Percentiles rank a stretch among this genome's conserved stretches.
phyloP scores from a whole-genome alignment of 2,329 filamentous ascomycete species.

The Eutypa lata region DNA sequence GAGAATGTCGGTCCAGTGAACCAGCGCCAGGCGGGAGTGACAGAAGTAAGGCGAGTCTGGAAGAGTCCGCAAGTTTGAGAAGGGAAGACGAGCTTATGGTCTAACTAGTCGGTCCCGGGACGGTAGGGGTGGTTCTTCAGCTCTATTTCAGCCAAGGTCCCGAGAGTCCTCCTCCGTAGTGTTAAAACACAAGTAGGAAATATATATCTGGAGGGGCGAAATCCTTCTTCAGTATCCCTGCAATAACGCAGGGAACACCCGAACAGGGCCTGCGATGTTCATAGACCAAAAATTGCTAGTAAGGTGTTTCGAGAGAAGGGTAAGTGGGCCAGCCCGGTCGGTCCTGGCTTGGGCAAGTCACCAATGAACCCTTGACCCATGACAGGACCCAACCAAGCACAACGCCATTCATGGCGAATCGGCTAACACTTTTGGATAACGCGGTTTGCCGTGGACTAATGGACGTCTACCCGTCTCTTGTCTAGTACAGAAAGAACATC shows the following conservation, averaged over 20 bases:
- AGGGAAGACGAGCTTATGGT: conserved; percentile 18
- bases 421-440: conserved; percentile 8
- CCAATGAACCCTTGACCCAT: conserved; percentile 1
- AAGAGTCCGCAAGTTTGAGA: conserved; percentile 25
- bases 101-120: conserved; percentile 18
- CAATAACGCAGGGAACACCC: conserved; percentile 33
- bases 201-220: conserved; percentile 42
- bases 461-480: conserved; percentile 4
- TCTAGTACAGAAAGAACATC: not conserved
- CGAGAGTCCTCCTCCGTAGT: conserved; percentile 39
- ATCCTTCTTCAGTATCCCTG: conserved; percentile 33
- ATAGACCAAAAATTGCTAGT: conserved; percentile 27
- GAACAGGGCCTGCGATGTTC: conserved; percentile 34
- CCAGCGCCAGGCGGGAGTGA: conserved; percentile 10
- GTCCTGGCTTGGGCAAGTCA: not conserved
- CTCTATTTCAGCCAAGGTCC: conserved; percentile 23
- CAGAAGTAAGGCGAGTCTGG: conserved; percentile 20
- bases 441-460: conserved; percentile 6
- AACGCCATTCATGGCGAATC: conserved; percentile 7
- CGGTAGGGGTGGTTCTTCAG: conserved; percentile 21
- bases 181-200: conserved; percentile 47
- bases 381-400: not conserved
- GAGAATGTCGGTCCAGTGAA: conserved; percentile 6
- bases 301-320: not conserved
- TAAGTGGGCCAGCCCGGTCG: not conserved